phyloP scores from a whole-genome alignment of 768 basidiomycete species.

The Thelephora aurantiotincta region DNA sequence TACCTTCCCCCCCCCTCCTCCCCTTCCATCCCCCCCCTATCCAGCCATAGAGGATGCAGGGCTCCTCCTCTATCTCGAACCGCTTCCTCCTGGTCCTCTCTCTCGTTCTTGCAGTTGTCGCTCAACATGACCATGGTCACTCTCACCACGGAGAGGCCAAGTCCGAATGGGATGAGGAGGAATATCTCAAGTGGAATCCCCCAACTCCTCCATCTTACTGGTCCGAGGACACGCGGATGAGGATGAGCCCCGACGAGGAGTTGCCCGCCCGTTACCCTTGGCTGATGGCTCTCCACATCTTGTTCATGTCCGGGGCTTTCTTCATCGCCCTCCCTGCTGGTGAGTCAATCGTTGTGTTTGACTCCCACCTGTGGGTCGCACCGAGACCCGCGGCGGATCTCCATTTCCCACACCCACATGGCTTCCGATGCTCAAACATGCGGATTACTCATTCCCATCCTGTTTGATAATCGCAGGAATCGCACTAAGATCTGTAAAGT shows the following conservation, averaged over 20 bases:
- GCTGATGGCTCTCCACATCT: slow-evolving; percentile 60
- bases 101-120: slow-evolving; percentile 7
- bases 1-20: slow-evolving; percentile 1
- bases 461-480: slow-evolving; percentile 39
- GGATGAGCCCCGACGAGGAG: slow-evolving; percentile 24
- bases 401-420: no score
- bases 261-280: slow-evolving; percentile 33
- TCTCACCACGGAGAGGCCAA: slow-evolving; percentile 34
- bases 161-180: slow-evolving; percentile 64
- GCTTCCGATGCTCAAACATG: neutral
- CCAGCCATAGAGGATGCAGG: slow-evolving; percentile 10
- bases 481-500: slow-evolving; percentile 63
- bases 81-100: slow-evolving; percentile 4
- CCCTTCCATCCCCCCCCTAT: no score
- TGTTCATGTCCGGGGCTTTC: slow-evolving; percentile 67
- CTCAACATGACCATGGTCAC: slow-evolving; percentile 28
- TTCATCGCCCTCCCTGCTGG: slow-evolving; percentile 73
- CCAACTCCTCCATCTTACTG: slow-evolving; percentile 75
- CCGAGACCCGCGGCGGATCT: no score
- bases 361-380: slow-evolving; percentile 2
- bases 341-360: slow-evolving; percentile 20
- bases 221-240: slow-evolving; percentile 55
- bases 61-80: slow-evolving; percentile 5
- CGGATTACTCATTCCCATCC: neutral
- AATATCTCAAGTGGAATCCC: slow-evolving; percentile 45